Evolutionary conservation across 345 rosid species (phyloP).

Genomic region (Brassica incana): DNA sequence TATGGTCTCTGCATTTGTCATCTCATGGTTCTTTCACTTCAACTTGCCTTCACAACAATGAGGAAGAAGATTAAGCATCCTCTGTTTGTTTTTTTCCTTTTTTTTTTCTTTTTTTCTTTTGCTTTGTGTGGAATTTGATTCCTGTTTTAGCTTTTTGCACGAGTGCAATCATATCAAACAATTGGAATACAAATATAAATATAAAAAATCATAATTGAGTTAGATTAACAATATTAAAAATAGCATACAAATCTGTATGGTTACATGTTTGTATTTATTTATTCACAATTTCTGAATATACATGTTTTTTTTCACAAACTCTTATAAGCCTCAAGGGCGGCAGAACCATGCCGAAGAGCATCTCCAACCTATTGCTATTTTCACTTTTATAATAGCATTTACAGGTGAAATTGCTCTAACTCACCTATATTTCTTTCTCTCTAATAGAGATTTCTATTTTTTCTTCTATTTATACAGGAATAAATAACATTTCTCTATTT

Average conservation of each 20-base stretch:
- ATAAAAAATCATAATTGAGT: constrained; percentile 3
- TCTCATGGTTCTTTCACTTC: constrained; percentile 45
- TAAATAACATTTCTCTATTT: too few species aligned
- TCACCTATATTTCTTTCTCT: too few species aligned
- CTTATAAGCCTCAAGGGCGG: constrained; percentile 51
- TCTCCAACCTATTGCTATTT: too few species aligned
- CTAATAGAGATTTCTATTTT: too few species aligned
- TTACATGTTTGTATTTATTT: constrained; percentile 35
- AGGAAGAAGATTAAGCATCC: constrained; percentile 15
- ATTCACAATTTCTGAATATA: neutral
- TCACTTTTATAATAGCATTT: too few species aligned
- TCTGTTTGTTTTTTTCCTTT: constrained; percentile 13
- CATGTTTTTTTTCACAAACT: neutral
- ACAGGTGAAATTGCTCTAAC: too few species aligned
- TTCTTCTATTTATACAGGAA: too few species aligned
- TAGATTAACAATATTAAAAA: neutral
- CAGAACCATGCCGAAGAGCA: constrained; percentile 74
- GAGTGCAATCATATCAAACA: constrained; percentile 45
- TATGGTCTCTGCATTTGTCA: constrained; percentile 42
- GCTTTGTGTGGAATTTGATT: constrained; percentile 40
- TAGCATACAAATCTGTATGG: constrained; percentile 12
- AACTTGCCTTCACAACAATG: constrained; percentile 41
- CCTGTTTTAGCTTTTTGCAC: constrained; percentile 44
- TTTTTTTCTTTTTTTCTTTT: constrained; percentile 30
- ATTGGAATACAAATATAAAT: constrained; percentile 2